Percentiles rank a stretch among this genome's conserved stretches.
Conservation (phyloP, 305 asterid species). For the Petunia hybrid region DNA sequence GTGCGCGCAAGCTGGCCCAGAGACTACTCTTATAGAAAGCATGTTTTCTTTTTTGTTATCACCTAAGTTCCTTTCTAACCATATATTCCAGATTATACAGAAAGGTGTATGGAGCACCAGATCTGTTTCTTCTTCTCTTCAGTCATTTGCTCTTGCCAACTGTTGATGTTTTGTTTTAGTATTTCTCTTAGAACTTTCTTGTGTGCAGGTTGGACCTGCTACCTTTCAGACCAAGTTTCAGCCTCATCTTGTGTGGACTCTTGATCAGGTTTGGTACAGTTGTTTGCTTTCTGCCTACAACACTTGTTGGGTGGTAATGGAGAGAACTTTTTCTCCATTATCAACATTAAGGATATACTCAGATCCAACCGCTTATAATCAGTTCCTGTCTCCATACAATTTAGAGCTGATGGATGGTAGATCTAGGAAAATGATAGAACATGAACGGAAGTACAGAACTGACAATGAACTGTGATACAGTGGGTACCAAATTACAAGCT, state of each 20-base stretch:
- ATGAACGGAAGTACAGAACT: not conserved
- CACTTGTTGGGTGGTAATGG: slow-evolving; percentile 25
- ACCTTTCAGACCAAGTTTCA: slow-evolving; percentile 76
- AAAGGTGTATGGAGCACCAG: not conserved
- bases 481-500: not conserved
- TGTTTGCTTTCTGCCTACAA: not conserved
- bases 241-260: slow-evolving; percentile 85
- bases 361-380: slow-evolving; percentile 1
- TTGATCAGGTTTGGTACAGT: slow-evolving; percentile 52
- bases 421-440: not conserved
- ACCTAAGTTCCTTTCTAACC: slow-evolving; percentile 8
- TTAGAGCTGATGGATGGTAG: not conserved
- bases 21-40: too few species aligned
- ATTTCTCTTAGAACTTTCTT: not conserved
- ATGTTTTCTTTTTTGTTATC: not conserved
- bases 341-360: slow-evolving; percentile 1
- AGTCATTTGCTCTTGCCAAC: not conserved
- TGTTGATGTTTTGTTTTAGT: not conserved
- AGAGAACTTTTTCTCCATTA: not conserved
- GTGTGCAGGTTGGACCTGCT: slow-evolving; percentile 69
- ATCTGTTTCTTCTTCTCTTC: not conserved
- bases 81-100: not conserved
- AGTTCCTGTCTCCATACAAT: not conserved
- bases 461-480: not conserved
- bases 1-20: too few species aligned